These are phyloP conservation scores for Sarocladiaceae sp. DNA, from an alignment of 2,329 filamentous ascomycete genomes.

Conservation along the genomic window DNA sequence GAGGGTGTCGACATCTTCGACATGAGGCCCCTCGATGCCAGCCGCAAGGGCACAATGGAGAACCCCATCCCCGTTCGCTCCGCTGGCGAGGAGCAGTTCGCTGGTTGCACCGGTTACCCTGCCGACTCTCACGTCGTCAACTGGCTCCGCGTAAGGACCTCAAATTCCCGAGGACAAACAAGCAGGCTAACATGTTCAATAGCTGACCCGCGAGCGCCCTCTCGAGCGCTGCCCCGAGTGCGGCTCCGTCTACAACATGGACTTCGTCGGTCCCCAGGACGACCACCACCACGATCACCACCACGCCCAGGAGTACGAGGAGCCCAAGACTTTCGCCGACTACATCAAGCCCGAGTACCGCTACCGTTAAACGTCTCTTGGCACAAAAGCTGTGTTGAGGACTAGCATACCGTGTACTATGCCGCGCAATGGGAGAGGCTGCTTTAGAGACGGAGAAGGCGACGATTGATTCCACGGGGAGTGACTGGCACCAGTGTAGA, in stretches of 20 bases:
- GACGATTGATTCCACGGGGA: conserved; percentile 17
- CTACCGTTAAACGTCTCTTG: conserved; percentile 48
- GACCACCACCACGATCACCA: conserved; percentile 56
- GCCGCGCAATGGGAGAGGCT: background rate
- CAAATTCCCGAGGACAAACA: conserved; percentile 10
- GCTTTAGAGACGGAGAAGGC: conserved; percentile 16
- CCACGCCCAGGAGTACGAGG: conserved; percentile 62
- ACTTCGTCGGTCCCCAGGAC: conserved; percentile 83
- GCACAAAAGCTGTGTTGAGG: background rate
- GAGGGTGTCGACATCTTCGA: conserved; percentile 97
- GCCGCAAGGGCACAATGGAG: conserved; percentile 84
- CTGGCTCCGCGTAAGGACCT: conserved; percentile 77
- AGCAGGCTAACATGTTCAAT: conserved; percentile 13
- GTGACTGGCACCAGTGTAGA: conserved; percentile 33
- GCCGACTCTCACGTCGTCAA: conserved; percentile 86
- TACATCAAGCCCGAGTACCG: conserved; percentile 93
- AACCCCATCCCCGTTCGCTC: conserved; percentile 89
- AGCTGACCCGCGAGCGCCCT: conserved; percentile 86
- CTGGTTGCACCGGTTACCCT: conserved; percentile 91
- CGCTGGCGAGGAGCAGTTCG: conserved; percentile 92
- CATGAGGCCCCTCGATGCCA: conserved; percentile 93
- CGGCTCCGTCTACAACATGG: conserved; percentile 95
- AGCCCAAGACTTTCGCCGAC: conserved; percentile 96
- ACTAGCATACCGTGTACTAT: conserved; percentile 5
- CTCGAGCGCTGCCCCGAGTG: conserved; percentile 96